Evolutionary conservation across 345 rosid genomes (phyloP), one percentile per base, ranked within the genome.

Genomic region (Rhizophora mangle): DNA sequence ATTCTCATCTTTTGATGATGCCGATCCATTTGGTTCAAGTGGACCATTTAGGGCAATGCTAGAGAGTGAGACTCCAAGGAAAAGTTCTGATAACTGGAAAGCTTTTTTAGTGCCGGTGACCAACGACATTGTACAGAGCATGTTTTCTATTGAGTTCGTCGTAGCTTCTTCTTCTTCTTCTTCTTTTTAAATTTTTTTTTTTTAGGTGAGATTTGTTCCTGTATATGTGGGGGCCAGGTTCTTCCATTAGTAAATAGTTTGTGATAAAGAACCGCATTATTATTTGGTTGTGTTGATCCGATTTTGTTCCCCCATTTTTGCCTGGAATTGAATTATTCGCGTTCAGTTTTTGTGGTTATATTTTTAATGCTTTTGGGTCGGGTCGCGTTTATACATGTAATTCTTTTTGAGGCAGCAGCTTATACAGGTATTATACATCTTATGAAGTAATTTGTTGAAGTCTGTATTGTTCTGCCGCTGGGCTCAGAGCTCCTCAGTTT

Each of bases 1-100:
- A 63, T 91, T 89, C 75, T 55, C 79, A 1, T 86, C 97, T 47
- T 94, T 89, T 49, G 96, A 89, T 19, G 90, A 91, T 27, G 54
- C 85, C 0, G 94, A 91, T 76, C 95, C 88, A 6, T 93, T 93
- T 10, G 97, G 92, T 56, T 81, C 96, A 10, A 78, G 79, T 0
- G 93, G 92, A 49, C 88, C 97, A 34, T 89, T 89, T 68, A 87
- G 72, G 87, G 68, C 91, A 55, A 79, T 90, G 6, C 22, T 68
- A 37, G 92, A 72, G 57, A 75, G 85, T 52, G 86, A 82, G 56
- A 76, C 75, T 39, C 64, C 73, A 7, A 63, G 53, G 15, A 65
- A 19, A 30, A 70, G 88, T 63, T 74, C 87, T 20, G 91, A 84
- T 73, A 66, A 78, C 60, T 86, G 96, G 98, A 83, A 79, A 78